Base-by-base conservation (phyloP, 768 basidiomycete species). In the Lepiota brunneoincarnata region DNA sequence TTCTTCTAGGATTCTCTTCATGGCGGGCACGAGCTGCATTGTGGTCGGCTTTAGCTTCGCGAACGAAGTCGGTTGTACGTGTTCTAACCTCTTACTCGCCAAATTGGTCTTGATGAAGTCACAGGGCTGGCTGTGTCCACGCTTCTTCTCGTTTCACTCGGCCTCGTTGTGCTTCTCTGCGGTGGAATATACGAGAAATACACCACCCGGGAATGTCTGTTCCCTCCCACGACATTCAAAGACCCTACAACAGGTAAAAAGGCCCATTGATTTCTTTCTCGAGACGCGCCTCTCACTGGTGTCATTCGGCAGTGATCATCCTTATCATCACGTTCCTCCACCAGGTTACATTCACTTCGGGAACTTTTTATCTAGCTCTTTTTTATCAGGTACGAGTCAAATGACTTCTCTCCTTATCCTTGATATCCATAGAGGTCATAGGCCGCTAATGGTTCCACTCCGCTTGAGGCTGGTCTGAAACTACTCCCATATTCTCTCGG, bases 401-500 rank as follows among this genome's bases (percentile, higher is more conserved):
- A 39, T 44, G 52, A 46, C 51, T 38, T 48, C 55, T 48, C 56
- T 3, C 7, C 11, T 56, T 55, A 41, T 57, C 31, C 46, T 51
- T 56, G 43, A 34, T 58, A 44, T 54, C 35, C 34, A 54, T 39
- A 59, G 12, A 42, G 34, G 48, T 46, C 58, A 55, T 60, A 91
- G 89, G 83, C 84, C 14, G 89, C 84, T 36, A 78, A 86, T 64
- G 83, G 84, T 21, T 79, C 79, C 18, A 80, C 81, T n/a, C 89
- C 88, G 11, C 64, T 92, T 42, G 67, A 83, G 66, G 85, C 91
- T 55, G 91, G 89, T 9, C 65, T 91, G 18, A 79, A 82, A 64
- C 77, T 91, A 69, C 75, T 93, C 51, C 89, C 91, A 10, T 93
- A 91, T 72, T 89, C 91, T 45, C 80, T 93, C 48, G 91, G 90